phyloP scores from a whole-genome alignment of 805 yeast species.

The Candida dendrica region DNA sequence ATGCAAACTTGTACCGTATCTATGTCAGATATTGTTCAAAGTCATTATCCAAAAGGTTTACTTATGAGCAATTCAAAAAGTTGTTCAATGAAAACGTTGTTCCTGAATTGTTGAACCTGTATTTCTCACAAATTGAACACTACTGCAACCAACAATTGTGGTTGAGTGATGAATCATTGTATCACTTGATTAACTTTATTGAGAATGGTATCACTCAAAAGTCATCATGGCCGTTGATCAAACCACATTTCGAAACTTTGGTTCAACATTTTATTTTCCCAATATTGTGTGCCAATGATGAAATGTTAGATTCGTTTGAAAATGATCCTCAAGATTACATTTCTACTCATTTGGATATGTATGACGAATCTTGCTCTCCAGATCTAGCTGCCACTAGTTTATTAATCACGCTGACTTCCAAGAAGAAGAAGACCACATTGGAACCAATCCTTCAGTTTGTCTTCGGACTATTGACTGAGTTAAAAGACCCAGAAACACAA shows the following conservation, averaged over 20 bases:
- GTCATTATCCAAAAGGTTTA: conserved; percentile 36
- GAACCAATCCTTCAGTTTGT: conserved; percentile 57
- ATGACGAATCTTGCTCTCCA: conserved; percentile 58
- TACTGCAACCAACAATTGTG: conserved; percentile 68
- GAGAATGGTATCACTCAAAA: conserved; percentile 54
- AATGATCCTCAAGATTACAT: conserved; percentile 86
- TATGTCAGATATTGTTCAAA: conserved; percentile 64
- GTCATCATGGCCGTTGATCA: conserved; percentile 58
- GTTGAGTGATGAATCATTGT: conserved; percentile 61
- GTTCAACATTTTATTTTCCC: conserved; percentile 73
- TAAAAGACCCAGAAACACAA: conserved; percentile 24
- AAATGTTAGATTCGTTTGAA: conserved; percentile 67
- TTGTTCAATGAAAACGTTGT: conserved; percentile 51
- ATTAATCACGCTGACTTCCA: conserved; percentile 62
- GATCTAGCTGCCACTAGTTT: conserved; percentile 76
- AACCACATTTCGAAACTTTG: conserved; percentile 57
- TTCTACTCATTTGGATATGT: conserved; percentile 58
- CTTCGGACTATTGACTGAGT: conserved; percentile 35
- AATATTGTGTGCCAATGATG: conserved; percentile 60
- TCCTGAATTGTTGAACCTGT: conserved; percentile 64
- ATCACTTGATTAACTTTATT: conserved; percentile 55
- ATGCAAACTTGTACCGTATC: conserved; percentile 65
- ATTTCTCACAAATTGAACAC: conserved; percentile 57
- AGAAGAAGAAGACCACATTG: conserved; percentile 54
- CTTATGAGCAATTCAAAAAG: conserved; percentile 53